phyloP scores from a whole-genome alignment of 2,329 filamentous ascomycete genomes.

The Uncinocarpus reesii region DNA sequence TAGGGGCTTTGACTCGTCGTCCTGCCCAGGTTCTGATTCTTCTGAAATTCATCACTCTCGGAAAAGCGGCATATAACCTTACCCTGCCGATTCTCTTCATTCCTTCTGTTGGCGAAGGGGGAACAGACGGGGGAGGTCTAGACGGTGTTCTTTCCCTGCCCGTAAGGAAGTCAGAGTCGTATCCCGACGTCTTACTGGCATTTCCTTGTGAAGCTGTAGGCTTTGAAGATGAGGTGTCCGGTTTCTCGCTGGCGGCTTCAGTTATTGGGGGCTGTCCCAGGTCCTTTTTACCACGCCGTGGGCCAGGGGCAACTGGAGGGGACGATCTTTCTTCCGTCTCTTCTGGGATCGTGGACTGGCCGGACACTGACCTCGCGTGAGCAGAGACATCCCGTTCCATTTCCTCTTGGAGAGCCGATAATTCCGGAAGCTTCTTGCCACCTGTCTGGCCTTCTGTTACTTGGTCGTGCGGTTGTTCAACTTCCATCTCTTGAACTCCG shows the following conservation, averaged over 20 bases:
- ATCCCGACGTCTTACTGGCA: too few species aligned
- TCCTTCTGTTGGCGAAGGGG: neutral
- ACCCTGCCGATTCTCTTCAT: neutral
- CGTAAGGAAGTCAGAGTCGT: neutral
- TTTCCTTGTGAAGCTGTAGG: neutral
- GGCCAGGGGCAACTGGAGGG: neutral
- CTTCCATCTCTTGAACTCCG: neutral
- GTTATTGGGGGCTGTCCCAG: neutral
- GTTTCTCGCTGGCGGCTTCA: neutral
- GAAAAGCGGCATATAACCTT: neutral
- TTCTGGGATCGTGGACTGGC: neutral
- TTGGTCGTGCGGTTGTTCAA: neutral
- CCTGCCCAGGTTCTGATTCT: conserved; percentile 14
- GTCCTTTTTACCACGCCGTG: neutral
- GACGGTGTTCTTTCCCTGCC: neutral
- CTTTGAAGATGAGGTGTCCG: neutral
- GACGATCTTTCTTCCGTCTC: neutral
- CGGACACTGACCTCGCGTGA: too few species aligned
- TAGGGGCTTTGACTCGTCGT: neutral
- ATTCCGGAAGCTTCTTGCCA: neutral
- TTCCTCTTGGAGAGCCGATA: neutral
- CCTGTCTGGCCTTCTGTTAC: neutral
- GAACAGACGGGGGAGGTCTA: neutral
- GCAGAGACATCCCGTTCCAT: neutral
- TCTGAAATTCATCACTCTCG: neutral